Conservation (phyloP, 768 basidiomycete genomes). For the Pluteus cervinus region DNA sequence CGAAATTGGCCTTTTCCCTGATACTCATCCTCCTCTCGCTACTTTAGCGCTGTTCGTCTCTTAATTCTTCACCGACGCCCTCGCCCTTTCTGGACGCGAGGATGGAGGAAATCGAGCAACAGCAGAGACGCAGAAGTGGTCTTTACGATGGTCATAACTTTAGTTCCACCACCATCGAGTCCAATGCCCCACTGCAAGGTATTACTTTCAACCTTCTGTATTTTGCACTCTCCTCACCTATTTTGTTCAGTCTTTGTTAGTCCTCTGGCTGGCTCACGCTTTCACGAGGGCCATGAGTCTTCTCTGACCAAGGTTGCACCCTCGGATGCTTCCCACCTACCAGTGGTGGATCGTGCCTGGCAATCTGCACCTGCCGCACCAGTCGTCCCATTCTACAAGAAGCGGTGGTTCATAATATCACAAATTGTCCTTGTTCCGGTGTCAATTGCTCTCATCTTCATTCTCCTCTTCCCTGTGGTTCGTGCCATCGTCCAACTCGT, state of each 20-base stretch:
- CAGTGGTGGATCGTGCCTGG: conserved; percentile 12
- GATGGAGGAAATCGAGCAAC: conserved; percentile 18
- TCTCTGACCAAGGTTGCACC: no score
- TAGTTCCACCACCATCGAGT: conserved; percentile 13
- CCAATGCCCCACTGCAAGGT: conserved; percentile 17
- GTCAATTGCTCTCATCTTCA: conserved; percentile 59
- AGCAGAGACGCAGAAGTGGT: conserved; percentile 10
- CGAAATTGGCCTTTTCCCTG: no score
- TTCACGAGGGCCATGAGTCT: no score
- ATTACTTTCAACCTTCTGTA: not conserved
- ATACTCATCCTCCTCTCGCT: no score
- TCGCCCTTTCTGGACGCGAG: no score
- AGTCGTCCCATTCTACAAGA: conserved; percentile 49
- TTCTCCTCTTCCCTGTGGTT: conserved; percentile 63
- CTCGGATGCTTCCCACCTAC: no score
- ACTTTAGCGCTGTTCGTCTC: no score
- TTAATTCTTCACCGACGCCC: no score
- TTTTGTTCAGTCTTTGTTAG: no score
- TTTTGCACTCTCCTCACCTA: no score
- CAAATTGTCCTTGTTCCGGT: conserved; percentile 43
- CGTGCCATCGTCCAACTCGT: conserved; percentile 61
- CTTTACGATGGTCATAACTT: conserved; percentile 8
- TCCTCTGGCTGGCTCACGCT: no score
- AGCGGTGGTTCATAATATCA: conserved; percentile 57
- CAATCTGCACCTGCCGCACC: conserved; percentile 13